phyloP scores from a whole-genome alignment of 495 filamentous ascomycete genomes.

The Aspergillus panamensis region DNA sequence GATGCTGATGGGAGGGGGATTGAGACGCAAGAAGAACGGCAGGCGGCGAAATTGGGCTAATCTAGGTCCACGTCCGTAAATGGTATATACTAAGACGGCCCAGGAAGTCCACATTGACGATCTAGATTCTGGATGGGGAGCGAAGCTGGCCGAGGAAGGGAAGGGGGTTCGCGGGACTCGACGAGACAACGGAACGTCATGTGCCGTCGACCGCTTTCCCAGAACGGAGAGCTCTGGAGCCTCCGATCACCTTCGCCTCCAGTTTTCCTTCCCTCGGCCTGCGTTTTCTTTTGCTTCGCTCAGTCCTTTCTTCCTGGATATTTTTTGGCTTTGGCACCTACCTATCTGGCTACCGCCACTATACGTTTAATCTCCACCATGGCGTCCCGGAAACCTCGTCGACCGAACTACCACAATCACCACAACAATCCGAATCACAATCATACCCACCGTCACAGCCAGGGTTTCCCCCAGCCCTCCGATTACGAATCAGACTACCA shows the following conservation, averaged over 20 bases:
- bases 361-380: slow-evolving; percentile 20
- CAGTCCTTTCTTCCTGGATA: background rate
- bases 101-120: background rate
- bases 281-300: background rate
- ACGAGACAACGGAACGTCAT: background rate
- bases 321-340: background rate
- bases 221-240: slow-evolving; percentile 14
- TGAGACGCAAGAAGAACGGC: background rate
- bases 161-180: background rate
- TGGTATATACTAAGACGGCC: background rate
- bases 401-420: slow-evolving; percentile 33
- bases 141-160: background rate
- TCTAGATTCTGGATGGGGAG: slow-evolving; percentile 1
- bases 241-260: slow-evolving; percentile 10
- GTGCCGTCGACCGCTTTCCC: slow-evolving; percentile 20
- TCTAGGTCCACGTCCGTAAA: background rate
- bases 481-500: slow-evolving; percentile 66
- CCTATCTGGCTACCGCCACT: background rate
- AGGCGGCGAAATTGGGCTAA: background rate
- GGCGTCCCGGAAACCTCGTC: slow-evolving; percentile 36
- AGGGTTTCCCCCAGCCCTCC: slow-evolving; percentile 39
- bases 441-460: slow-evolving; percentile 32
- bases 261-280: background rate
- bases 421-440: slow-evolving; percentile 36
- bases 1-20: background rate